phyloP scores from a whole-genome alignment of 768 basidiomycete species.

The Crassisporium funariophilum region DNA sequence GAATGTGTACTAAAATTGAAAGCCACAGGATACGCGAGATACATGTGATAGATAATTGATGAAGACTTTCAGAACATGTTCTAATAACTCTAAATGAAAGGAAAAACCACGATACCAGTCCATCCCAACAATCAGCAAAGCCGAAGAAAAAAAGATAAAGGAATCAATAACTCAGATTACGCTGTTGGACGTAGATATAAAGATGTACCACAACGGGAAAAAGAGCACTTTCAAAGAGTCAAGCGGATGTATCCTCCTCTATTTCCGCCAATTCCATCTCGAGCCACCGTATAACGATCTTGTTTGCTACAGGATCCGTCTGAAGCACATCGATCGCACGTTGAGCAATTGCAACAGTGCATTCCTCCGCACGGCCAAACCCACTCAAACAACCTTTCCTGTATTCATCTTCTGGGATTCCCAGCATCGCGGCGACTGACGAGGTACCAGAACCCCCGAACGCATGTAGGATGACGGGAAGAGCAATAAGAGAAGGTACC shows the following conservation, averaged over 20 bases:
- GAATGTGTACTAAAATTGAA: no score
- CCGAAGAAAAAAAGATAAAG: not conserved
- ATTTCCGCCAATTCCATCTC: conserved; percentile 44
- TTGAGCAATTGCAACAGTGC: conserved; percentile 57
- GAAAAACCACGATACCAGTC: no score
- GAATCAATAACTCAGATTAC: no score
- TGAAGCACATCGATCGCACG: conserved; percentile 56
- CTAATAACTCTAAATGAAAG: no score
- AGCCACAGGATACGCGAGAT: no score
- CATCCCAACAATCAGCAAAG: no score
- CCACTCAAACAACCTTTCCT: conserved; percentile 70
- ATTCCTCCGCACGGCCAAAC: conserved; percentile 79
- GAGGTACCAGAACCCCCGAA: conserved; percentile 36
- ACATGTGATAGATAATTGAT: no score
- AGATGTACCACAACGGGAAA: not conserved
- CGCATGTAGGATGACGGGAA: conserved; percentile 64
- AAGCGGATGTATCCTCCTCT: conserved; percentile 9
- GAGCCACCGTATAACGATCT: conserved; percentile 50
- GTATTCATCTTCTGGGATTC: conserved; percentile 63
- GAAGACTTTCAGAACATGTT: no score
- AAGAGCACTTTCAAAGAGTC: not conserved
- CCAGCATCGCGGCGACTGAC: conserved; percentile 56
- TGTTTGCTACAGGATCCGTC: conserved; percentile 29
- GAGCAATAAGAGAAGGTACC: conserved; percentile 72
- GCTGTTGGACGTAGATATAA: no score